Conservation (phyloP, 352 stramenopile species). For the Phytophthora boehmeriae region DNA sequence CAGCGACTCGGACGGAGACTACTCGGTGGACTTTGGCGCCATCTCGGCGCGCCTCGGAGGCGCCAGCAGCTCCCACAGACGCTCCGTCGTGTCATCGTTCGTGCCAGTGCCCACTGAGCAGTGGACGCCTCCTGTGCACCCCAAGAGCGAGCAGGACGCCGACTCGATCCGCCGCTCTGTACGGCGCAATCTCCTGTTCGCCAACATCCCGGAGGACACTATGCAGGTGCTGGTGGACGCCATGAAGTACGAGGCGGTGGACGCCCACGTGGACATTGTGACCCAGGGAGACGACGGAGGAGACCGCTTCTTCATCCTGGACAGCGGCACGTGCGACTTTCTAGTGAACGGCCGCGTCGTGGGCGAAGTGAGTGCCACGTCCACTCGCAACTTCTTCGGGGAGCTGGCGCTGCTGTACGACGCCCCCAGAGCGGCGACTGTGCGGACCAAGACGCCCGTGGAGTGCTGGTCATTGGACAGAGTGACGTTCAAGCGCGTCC, state of each 20-base stretch:
- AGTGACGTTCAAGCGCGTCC: conserved; percentile 70
- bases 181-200: conserved; percentile 68
- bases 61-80: conserved; percentile 44
- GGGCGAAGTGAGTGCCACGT: conserved; percentile 62
- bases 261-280: conserved; percentile 58
- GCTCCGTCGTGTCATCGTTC: conserved; percentile 64
- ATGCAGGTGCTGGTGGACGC: conserved; percentile 70
- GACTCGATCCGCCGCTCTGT: conserved; percentile 63
- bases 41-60: conserved; percentile 46
- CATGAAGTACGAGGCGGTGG: conserved; percentile 67
- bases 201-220: conserved; percentile 68
- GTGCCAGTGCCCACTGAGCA: conserved; percentile 48
- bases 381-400: conserved; percentile 83
- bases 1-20: conserved; percentile 37
- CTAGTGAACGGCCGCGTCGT: conserved; percentile 63
- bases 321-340: conserved; percentile 84
- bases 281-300: conserved; percentile 76
- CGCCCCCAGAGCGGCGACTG: conserved; percentile 87
- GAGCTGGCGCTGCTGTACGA: conserved; percentile 95
- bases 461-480: conserved; percentile 91
- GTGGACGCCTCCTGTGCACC: conserved; percentile 58
- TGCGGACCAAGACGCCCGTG: conserved; percentile 63
- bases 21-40: conserved; percentile 45
- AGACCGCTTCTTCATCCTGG: conserved; percentile 92
- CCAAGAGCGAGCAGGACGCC: conserved; percentile 58